Evolutionary conservation across 192 early-diverging fungal genomes (phyloP), one percentile per base, ranked within the genome.

Genomic region (Haplosporangium gracile): DNA sequence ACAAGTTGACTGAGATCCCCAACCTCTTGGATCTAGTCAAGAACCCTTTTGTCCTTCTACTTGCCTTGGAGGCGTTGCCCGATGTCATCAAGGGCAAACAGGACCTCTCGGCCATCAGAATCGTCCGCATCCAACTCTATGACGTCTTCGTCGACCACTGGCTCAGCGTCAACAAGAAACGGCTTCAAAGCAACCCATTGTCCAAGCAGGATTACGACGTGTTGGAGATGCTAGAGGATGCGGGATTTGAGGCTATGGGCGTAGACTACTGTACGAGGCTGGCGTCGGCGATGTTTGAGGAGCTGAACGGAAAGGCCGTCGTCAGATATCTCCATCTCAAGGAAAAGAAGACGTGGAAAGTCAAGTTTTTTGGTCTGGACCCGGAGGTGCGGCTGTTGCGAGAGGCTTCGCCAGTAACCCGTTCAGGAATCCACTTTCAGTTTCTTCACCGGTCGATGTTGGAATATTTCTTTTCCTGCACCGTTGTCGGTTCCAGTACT

Each of bases 381-480:
- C 24, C 70, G 2, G 38, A 42, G 3, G 34, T 42, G 38, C 36
- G 40, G 2, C 24, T 72, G 24, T n/a, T 72, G n/a, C 16, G 70
- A 22, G 70, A 72, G 24, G 16, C 70, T 1, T 40, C 38, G 1
- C 70, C 36, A 72, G 40, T 72, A 42, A 42, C 42, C 40, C 70
- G 70, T 36, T 42, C 20, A 4, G 39, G 24, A 13, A 72, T 0
- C 18, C 0, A 18, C 24, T 43, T 40, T 45, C 38, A 42, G 10
- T 72, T 72, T n/a, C 34, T 72, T 42, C 70, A 72, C 36, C 70
- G 42, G 0, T 72, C 70, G 24, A n/a, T 72, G 11, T 24, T 72
- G 9, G 70, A 72, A 45, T 57, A 57, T 26, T 57, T 57, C 55
- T 57, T 57, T 26, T 57, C 55, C 22, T 26, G 22, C 4, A 26